Base-by-base conservation (phyloP, 192 early-diverging fungal species). In the Coemansia reversa region DNA sequence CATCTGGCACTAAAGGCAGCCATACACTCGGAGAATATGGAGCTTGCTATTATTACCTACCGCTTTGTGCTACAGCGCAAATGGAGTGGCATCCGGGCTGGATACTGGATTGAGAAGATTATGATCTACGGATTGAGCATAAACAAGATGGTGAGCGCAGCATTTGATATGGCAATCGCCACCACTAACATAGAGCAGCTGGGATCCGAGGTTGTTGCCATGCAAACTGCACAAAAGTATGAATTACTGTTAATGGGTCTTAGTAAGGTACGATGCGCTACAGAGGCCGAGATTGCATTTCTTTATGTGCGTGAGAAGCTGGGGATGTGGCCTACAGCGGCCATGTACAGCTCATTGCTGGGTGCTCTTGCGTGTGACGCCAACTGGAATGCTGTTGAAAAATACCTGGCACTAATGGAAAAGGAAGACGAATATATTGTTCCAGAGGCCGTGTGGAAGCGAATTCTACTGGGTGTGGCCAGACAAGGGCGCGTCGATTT, bases 61-160 rank as follows among this genome's bases (percentile, higher is more conserved):
- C 61, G 59, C 50, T 25, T 49, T 42, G 65, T 80, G 7, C 51
- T 80, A 19, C 42, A 65, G 35, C 48, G 51, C 25, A 51, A 48
- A 7, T 80, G 77, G 77, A 24, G 30, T 0, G 53, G 48, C 0
- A 57, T 80, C 14, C 35, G 35, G 32, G 30, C 58, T 23, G 77
- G 77, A 3, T 74, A 60, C 50, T 80, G 77, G 77, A 59, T 72
- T 4, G 72, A 80, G 18, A 74, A 71, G 45, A 47, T 73, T n/a
- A 65, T 80, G 56, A 45, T 80, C 7, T 74, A 80, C 59, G 77
- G 77, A n/a, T 55, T 80, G 62, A 72, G 72, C 11, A 69, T 68
- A n/a, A 74, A 80, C 51, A 62, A 65, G 11, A 39, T 27, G 28
- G 64, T 54, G 22, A 23, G 27, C 4, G 72, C 74, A 39, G 77